Evolutionary conservation across 176 grass and related monocot genomes (phyloP), one percentile per base, ranked within the genome.

Genomic region (Chrysopogon serrulatus): DNA sequence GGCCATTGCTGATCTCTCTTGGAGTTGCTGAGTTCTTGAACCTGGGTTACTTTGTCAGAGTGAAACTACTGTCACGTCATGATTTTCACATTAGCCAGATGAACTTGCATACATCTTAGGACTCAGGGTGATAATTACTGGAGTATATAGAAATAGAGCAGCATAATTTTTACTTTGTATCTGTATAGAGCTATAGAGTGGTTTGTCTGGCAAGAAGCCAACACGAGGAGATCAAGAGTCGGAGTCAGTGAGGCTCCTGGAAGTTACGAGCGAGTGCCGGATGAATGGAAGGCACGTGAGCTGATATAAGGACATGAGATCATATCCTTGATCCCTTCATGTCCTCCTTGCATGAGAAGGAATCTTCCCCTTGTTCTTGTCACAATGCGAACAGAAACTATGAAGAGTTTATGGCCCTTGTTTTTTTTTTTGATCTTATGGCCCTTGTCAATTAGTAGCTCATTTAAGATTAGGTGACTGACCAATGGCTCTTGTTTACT

Each of bases 141-240:
- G 54, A n/a, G 67, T 41, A 30, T 71, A 88, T 66, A 85, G 19
- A 81, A 81, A 82, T 77, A 82, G 18, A 81, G 76, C 77, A 28
- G 11, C n/a, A 4, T 33, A 4, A 15, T 39, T 85, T 62, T 39
- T 30, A 26, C 31, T 49, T 15, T 64, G 41, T 84, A 62, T 66
- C n/a, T n/a, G n/a, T 7, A 39, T n/a, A 57, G 19, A 54, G 19
- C 19, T 54, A 24, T 57, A 57, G 53, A 57, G 54, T 59, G 51
- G 8, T 56, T n/a, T 56, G 51, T 56, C 8, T 56, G 51, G 51
- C 51, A 56, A 53, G 49, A 0, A 21, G 19, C 18, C 19, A 5
- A 53, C 49, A 23, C 2, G 49, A 53, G 18, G 47, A 21, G 18
- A 49, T 42, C 36, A 11, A 42, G 40, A 42, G 40, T 42, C 17